These are phyloP conservation scores for Fistulinella prunicolor DNA, from an alignment of 768 basidiomycete genomes.

Conservation along the genomic window DNA sequence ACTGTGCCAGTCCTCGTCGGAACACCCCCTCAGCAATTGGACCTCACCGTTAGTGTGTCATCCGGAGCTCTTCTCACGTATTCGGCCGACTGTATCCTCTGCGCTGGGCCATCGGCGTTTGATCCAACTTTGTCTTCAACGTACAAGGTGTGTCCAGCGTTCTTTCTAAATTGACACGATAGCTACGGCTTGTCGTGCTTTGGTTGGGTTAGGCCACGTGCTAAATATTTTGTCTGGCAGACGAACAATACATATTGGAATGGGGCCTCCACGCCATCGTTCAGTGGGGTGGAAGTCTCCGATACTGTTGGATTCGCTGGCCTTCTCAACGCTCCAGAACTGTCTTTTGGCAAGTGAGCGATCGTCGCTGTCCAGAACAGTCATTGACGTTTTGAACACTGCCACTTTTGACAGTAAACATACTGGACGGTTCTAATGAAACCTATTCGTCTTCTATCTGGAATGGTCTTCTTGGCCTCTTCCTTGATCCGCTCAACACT, in stretches of 20 bases:
- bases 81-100: constrained; percentile 25
- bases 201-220: too few species aligned
- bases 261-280: constrained; percentile 12
- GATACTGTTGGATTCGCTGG: constrained; percentile 23
- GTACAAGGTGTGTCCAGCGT: constrained; percentile 19
- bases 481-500: constrained; percentile 22
- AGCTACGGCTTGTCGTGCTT: too few species aligned
- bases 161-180: neutral
- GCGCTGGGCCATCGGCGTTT: constrained; percentile 19
- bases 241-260: constrained; percentile 17
- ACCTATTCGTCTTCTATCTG: neutral
- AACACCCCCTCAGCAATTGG: constrained; percentile 27
- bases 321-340: constrained; percentile 11
- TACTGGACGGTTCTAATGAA: constrained; percentile 20
- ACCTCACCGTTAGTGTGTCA: constrained; percentile 22
- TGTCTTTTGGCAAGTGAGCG: constrained; percentile 14
- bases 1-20: constrained; percentile 22
- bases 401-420: constrained; percentile 15
- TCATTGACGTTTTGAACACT: neutral
- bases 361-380: neutral
- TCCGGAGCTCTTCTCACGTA: constrained; percentile 15
- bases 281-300: constrained; percentile 15
- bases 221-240: constrained; percentile 7
- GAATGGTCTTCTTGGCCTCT: constrained; percentile 27
- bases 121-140: constrained; percentile 23